phyloP scores from a whole-genome alignment of 2,329 filamentous ascomycete genomes.

The Beauveria brongniartii region DNA sequence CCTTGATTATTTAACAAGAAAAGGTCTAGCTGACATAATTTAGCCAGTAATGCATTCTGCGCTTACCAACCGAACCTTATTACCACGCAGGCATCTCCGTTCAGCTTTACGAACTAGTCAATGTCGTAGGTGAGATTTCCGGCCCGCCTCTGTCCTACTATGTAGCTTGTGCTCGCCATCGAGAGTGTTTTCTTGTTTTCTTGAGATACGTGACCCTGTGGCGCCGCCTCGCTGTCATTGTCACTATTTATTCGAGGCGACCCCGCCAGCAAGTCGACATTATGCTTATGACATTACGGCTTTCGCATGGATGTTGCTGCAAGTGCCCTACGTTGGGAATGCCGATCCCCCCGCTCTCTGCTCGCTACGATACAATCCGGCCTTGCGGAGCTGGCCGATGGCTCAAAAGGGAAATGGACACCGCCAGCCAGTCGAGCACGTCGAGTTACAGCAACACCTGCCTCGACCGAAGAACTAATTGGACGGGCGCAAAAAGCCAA shows the following conservation, averaged over 20 bases:
- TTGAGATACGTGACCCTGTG: not conserved
- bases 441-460: not conserved
- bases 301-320: not conserved
- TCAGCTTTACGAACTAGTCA: slow-evolving; percentile 1
- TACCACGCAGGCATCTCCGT: not conserved
- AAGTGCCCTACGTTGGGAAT: not conserved
- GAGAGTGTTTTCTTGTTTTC: not conserved
- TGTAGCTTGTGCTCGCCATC: not conserved
- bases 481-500: too few relatives aligned
- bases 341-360: not conserved
- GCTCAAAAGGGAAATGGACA: slow-evolving; percentile 4
- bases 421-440: not conserved
- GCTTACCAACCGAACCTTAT: not conserved
- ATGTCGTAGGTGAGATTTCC: slow-evolving; percentile 2
- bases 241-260: not conserved
- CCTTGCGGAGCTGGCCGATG: not conserved
- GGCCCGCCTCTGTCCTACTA: not conserved
- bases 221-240: not conserved
- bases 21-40: not conserved
- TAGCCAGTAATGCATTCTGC: not conserved
- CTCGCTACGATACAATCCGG: not conserved
- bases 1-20: not conserved
- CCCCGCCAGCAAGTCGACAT: not conserved
- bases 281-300: not conserved
- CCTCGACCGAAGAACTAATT: not conserved